These are phyloP conservation scores for Erucastrum elatum DNA, from an alignment of 345 rosid genomes.

Conservation along the genomic window DNA sequence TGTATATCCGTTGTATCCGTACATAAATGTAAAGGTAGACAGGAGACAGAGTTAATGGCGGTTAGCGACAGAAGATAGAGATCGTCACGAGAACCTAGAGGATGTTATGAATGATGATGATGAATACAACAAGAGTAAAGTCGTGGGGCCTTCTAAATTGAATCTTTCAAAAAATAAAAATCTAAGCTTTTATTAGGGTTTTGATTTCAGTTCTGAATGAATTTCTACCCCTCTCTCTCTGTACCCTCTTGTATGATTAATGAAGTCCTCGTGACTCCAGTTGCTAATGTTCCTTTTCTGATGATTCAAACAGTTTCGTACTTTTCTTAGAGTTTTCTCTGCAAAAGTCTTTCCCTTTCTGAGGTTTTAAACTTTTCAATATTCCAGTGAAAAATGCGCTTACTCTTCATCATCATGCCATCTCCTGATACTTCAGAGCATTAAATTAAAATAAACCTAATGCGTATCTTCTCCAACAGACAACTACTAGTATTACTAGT, in stretches of 20 bases:
- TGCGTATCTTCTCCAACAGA: neutral
- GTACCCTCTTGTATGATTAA: neutral
- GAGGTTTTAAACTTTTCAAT: conserved; percentile 7
- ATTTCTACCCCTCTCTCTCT: neutral
- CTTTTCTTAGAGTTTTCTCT: conserved; percentile 17
- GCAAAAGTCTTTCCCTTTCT: neutral
- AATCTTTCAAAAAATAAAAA: conserved; percentile 19
- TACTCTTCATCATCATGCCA: neutral
- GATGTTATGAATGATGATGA: conserved; percentile 32
- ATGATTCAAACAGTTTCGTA: conserved; percentile 19
- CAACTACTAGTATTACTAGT: neutral
- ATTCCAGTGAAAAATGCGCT: neutral
- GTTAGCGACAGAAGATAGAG: conserved; percentile 31
- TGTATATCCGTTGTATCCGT: conserved; percentile 35
- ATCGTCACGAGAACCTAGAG: conserved; percentile 39
- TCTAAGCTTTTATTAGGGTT: neutral
- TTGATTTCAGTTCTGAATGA: neutral
- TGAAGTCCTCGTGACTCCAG: conserved; percentile 34
- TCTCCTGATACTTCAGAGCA: neutral
- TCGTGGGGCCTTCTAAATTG: conserved; percentile 22
- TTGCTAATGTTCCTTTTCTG: neutral
- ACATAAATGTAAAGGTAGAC: conserved; percentile 11
- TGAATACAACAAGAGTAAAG: neutral
- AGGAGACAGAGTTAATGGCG: conserved; percentile 28
- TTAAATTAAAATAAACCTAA: neutral